Conservation (phyloP, 2,329 filamentous ascomycete species). For the Beauveria sp. region DNA sequence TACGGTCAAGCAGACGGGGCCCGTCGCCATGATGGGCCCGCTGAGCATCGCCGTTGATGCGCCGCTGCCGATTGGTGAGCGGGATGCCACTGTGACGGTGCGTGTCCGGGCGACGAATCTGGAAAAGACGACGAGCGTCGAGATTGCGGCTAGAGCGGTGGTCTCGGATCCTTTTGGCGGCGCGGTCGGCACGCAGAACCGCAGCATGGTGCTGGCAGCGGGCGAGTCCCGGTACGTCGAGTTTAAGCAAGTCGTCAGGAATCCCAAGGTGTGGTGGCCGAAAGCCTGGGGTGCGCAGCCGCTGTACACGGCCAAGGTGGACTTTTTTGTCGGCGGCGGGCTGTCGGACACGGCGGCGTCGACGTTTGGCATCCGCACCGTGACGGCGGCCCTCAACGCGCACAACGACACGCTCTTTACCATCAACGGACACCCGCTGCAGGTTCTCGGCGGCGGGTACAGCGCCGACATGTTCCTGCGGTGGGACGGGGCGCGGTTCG, state of each 20-base stretch:
- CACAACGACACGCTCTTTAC: constrained; percentile 48
- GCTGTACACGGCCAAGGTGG: constrained; percentile 34
- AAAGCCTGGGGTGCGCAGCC: constrained; percentile 50
- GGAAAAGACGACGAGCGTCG: constrained; percentile 29
- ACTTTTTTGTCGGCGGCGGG: constrained; percentile 20
- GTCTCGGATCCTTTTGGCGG: constrained; percentile 26
- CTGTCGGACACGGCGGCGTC: constrained; percentile 22
- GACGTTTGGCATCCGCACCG: constrained; percentile 24
- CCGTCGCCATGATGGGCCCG: constrained; percentile 37
- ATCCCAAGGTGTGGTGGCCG: constrained; percentile 55
- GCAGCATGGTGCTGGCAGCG: constrained; percentile 30
- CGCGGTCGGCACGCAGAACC: constrained; percentile 20
- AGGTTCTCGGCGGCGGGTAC: constrained; percentile 54
- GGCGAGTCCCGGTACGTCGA: constrained; percentile 30
- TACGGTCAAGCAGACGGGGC: constrained; percentile 45
- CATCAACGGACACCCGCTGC: constrained; percentile 51
- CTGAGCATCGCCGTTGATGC: constrained; percentile 39
- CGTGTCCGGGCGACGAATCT: constrained; percentile 33
- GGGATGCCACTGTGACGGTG: constrained; percentile 28
- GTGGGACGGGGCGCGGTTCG: constrained; percentile 42
- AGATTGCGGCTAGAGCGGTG: constrained; percentile 26
- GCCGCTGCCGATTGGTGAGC: constrained; percentile 14
- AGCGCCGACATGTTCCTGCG: constrained; percentile 54
- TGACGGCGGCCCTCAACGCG: constrained; percentile 42
- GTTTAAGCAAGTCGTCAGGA: constrained; percentile 25